Base-by-base conservation (phyloP, 352 stramenopile species). In the Phytophthora palmivora region DNA sequence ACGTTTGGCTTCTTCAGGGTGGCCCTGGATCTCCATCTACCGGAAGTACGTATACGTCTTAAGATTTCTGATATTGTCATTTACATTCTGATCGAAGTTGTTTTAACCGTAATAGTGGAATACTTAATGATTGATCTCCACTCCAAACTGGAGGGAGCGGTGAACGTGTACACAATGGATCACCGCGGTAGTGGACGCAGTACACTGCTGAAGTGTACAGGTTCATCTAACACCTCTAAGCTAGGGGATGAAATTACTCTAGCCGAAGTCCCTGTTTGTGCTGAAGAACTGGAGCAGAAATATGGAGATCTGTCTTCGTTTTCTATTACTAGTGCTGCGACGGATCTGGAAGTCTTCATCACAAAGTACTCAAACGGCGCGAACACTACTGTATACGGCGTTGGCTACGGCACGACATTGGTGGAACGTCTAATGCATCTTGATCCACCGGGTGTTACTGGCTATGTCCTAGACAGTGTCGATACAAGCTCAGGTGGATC, bases 341-440 rank as follows among this genome's bases (percentile, higher is more conserved):
- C 26, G 1, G 70, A 79, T 28, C 16, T 79, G 11, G 14, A 44
- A 43, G 63, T 38, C 0, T 66, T 76, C 38, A 74, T 76, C 36
- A 60, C 52, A 4, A 50, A 55, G 1, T 64, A 58, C 7, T 61
- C 63, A 15, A 56, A 54, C 22, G 58, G 49, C 2, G 46, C 57
- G 4, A 44, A 42, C 16, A 76, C 67, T 1, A 71, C 67, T 22
- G 62, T 82, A 0, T 82, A 82, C 26, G 74, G 70, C 14, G 62
- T 72, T 42, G 83, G 73, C 63, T 87, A 87, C 38, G 77, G 77
- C 44, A 74, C 71, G 0, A 42, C 66, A 7, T 49, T 83, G 15
- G 73, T 82, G 8, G 74, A 86, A 63, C 65, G 77, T 5, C 34
- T 79, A 6, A 78, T 84, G 12, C 77, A 87, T 15, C 50, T 87